These are phyloP conservation scores for Aspergillus ibericus DNA, from an alignment of 2,329 filamentous ascomycete genomes.

Conservation along the genomic window DNA sequence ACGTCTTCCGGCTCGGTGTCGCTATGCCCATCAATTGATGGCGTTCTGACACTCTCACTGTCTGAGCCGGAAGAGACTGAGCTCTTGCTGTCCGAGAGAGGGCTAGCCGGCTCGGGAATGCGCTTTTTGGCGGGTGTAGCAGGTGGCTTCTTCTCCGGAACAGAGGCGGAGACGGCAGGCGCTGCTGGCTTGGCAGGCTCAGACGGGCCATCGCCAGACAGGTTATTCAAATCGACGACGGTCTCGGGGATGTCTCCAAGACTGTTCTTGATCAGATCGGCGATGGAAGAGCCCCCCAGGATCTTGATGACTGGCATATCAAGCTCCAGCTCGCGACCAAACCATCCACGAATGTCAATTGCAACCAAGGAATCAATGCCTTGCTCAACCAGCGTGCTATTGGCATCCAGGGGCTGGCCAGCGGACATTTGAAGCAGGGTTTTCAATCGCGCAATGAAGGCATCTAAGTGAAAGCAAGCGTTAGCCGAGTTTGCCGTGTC, in stretches of 20 bases:
- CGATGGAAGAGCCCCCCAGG: not conserved
- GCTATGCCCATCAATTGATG: not conserved
- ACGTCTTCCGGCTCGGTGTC: not conserved
- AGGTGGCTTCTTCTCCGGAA: no score
- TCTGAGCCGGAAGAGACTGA: not conserved
- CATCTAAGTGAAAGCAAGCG: not conserved
- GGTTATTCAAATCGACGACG: not conserved
- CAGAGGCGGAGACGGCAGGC: no score
- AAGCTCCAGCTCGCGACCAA: slow-evolving; percentile 7
- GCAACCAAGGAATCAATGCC: slow-evolving; percentile 8
- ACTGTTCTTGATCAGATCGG: not conserved
- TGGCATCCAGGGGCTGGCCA: not conserved
- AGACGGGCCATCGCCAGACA: not conserved
- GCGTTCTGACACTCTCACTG: not conserved
- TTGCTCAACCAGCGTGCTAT: slow-evolving; percentile 5
- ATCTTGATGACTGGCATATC: not conserved
- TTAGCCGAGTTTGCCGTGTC: no score
- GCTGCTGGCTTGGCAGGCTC: no score
- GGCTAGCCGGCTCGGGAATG: not conserved
- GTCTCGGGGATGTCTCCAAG: not conserved
- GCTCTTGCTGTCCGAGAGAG: not conserved
- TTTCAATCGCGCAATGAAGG: not conserved
- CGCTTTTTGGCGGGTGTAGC: no score
- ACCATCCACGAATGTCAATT: slow-evolving; percentile 4
- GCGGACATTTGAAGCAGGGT: not conserved